Conservation (phyloP, 345 rosid species). For the Carallia pectinifolia region DNA sequence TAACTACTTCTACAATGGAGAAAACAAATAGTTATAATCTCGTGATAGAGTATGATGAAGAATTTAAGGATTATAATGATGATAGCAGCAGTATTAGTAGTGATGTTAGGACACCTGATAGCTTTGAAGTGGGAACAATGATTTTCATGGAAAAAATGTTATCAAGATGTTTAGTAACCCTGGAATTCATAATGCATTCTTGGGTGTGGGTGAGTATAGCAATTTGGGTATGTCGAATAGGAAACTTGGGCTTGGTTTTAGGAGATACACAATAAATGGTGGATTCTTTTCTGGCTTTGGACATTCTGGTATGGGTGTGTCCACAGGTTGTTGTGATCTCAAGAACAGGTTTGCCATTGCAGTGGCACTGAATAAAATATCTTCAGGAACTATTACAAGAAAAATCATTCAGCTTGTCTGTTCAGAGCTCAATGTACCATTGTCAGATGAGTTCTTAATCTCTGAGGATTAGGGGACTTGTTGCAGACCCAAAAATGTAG, state of each 20-base stretch:
- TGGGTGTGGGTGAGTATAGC: too few relatives aligned
- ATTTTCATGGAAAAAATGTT: slow-evolving; percentile 15
- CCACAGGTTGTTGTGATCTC: slow-evolving; percentile 75
- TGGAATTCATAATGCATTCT: too few relatives aligned
- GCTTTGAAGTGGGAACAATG: slow-evolving; percentile 14
- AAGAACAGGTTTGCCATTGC: slow-evolving; percentile 73
- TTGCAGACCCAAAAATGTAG: neutral
- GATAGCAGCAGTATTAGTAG: slow-evolving; percentile 19
- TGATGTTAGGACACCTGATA: slow-evolving; percentile 20
- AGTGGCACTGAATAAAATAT: slow-evolving; percentile 79
- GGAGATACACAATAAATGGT: slow-evolving; percentile 42
- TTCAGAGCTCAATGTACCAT: slow-evolving; percentile 64
- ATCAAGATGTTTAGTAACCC: slow-evolving; percentile 27
- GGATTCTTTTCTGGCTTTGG: slow-evolving; percentile 71
- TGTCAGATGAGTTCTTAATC: slow-evolving; percentile 46
- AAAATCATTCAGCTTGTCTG: slow-evolving; percentile 24
- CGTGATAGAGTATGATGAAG: slow-evolving; percentile 12
- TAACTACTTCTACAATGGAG: slow-evolving; percentile 17
- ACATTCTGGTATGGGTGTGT: slow-evolving; percentile 93
- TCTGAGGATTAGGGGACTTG: slow-evolving; percentile 26
- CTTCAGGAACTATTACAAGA: slow-evolving; percentile 61
- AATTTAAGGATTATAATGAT: slow-evolving; percentile 24
- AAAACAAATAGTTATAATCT: slow-evolving; percentile 25
- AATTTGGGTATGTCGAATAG: too few relatives aligned
- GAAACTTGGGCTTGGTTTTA: slow-evolving; percentile 56